Conservation (phyloP, 2,329 filamentous ascomycete species). For the Phialophora expanda region DNA sequence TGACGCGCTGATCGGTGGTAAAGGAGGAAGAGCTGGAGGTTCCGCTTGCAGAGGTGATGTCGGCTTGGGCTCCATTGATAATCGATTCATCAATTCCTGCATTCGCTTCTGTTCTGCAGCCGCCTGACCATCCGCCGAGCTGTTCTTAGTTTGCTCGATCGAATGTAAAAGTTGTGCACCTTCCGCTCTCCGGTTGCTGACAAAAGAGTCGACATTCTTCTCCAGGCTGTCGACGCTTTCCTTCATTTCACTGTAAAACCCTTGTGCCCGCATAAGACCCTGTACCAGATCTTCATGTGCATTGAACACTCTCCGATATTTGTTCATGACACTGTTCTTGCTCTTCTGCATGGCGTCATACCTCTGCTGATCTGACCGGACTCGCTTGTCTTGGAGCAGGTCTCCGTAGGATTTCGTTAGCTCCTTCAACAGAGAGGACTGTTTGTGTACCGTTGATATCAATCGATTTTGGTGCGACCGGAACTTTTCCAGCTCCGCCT, state of each 20-base stretch:
- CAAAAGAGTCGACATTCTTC: constrained; percentile 96
- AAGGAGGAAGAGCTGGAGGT: constrained; percentile 46
- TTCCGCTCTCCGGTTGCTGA: constrained; percentile 90
- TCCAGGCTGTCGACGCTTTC: constrained; percentile 89
- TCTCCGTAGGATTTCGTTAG: constrained; percentile 85
- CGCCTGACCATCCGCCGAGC: constrained; percentile 63
- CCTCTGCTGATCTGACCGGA: constrained; percentile 91
- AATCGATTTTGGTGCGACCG: constrained; percentile 88
- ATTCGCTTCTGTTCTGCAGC: constrained; percentile 86
- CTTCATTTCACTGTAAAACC: constrained; percentile 94
- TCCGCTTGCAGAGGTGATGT: constrained; percentile 53
- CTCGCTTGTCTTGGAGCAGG: constrained; percentile 89
- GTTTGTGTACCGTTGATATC: constrained; percentile 92
- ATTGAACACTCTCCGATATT: constrained; percentile 89
- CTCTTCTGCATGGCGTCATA: constrained; percentile 89
- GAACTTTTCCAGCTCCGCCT: constrained; percentile 97
- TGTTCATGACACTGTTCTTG: constrained; percentile 76
- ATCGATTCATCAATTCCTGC: constrained; percentile 89
- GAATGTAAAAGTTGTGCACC: constrained; percentile 85
- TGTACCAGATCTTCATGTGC: constrained; percentile 89
- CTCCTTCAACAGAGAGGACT: constrained; percentile 92
- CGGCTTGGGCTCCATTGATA: constrained; percentile 75
- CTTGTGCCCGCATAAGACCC: constrained; percentile 83
- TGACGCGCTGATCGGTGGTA: constrained; percentile 42
- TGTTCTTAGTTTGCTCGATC: constrained; percentile 79